phyloP scores from a whole-genome alignment of 108 stramenopile species.

The Nannochloropsis salina region DNA sequence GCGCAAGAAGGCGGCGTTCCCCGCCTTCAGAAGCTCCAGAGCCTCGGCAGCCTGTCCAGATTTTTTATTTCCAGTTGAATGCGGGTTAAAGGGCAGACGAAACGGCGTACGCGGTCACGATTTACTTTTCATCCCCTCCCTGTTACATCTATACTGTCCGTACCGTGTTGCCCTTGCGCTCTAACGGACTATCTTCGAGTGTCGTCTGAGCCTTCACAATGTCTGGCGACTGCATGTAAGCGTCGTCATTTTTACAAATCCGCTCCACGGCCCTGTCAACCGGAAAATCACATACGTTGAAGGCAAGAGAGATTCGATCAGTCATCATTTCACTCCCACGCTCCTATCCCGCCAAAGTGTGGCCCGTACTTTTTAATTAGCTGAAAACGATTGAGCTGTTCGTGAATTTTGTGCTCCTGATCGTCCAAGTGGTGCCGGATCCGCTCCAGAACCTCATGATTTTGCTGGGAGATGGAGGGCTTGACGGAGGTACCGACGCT shows the following conservation, averaged over 20 bases:
- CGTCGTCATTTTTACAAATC: not conserved
- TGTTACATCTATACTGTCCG: not conserved
- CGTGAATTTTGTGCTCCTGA: not conserved
- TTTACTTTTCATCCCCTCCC: not conserved
- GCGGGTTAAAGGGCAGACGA: too few relatives aligned
- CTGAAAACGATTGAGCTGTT: not conserved
- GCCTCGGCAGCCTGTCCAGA: not conserved
- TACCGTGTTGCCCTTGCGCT: not conserved
- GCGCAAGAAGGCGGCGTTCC: constrained; percentile 9
- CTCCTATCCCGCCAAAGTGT: not conserved
- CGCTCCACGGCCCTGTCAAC: not conserved
- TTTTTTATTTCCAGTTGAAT: too few relatives aligned
- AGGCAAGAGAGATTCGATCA: not conserved
- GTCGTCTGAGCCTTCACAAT: constrained; percentile 2
- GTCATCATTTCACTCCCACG: not conserved
- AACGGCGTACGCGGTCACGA: not conserved
- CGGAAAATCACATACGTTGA: not conserved
- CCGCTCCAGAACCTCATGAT: not conserved
- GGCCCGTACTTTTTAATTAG: not conserved
- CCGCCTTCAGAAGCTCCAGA: not conserved
- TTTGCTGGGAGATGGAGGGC: not conserved
- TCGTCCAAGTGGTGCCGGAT: not conserved
- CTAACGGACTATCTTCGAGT: not conserved
- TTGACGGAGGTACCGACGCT: too few relatives aligned
- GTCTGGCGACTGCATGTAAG: not conserved